These are phyloP conservation scores for Astrothelium macrocarpum DNA, from an alignment of 495 filamentous ascomycete genomes.

Conservation along the genomic window DNA sequence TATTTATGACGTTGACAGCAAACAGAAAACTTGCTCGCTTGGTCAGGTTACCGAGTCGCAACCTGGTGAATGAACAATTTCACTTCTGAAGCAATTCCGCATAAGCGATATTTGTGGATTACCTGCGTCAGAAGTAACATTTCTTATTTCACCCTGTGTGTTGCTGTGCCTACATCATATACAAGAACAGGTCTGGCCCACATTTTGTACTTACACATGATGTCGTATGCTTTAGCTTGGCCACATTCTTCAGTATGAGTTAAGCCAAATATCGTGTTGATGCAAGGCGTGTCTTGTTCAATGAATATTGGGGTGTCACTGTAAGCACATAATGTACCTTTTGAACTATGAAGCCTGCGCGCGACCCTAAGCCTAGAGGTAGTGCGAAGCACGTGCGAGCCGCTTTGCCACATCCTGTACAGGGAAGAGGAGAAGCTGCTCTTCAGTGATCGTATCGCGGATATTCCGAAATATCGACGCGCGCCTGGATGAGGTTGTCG, in stretches of 20 bases:
- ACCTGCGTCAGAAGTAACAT: too few species aligned
- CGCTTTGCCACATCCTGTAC: too few species aligned
- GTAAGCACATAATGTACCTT: not conserved
- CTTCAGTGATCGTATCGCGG: too few species aligned
- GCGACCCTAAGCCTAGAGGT: too few species aligned
- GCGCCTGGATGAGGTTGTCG: too few species aligned
- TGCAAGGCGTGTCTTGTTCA: not conserved
- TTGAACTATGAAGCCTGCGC: not conserved
- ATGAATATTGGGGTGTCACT: not conserved
- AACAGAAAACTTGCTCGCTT: not conserved
- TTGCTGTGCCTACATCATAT: not conserved
- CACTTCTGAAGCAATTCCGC: too few species aligned
- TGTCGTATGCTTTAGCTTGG: not conserved
- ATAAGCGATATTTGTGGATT: too few species aligned
- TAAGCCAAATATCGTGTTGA: not conserved
- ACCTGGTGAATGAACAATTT: too few species aligned
- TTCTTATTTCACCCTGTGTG: too few species aligned
- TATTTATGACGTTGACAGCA: not conserved
- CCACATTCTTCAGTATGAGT: not conserved
- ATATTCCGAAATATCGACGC: too few species aligned
- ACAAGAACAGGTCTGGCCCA: not conserved
- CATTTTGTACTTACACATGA: not conserved
- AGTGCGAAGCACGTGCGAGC: too few species aligned
- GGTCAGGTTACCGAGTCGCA: not conserved
- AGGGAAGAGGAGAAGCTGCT: too few species aligned